Base-by-base conservation (phyloP, 1,139 yeast genomes). In the Magnusiomyces ingens region DNA sequence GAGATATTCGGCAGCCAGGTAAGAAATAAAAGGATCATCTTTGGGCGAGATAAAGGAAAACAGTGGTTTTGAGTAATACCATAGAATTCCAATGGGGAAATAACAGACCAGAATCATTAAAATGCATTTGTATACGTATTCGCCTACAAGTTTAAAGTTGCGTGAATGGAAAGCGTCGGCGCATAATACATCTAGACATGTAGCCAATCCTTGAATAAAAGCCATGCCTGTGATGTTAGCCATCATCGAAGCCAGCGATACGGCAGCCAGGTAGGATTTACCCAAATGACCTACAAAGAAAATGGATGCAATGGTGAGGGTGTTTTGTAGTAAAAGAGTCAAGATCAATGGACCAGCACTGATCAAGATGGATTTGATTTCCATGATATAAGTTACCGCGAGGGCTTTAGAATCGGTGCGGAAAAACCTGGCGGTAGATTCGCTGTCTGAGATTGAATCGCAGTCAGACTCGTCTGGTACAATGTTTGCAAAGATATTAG, bases 191-290 rank as follows among this genome's bases (percentile, higher is more conserved):
- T 88, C 96, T 52, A 88, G 73, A 32, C 93, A 81, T 0, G 95
- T 87, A 0, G 95, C 84, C 38, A 86, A 80, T 29, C 96, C 96
- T 68, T 86, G 95, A 66, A 87, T 85, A 12, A 87, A 73, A 0
- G 95, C 95, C 63, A 85, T 78, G 2, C 71, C 71, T 0, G 93
- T 82, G 50, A 88, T 86, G 41, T 91, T 85, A 1, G 93, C 82
- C 1, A 94, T 84, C 95, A 88, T 88, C 1, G 91, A 80, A 0
- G 90, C 95, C 61, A 88, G 73, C 1, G 95, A 85, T 2, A 87
- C 95, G 41, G 84, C 85, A 15, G 82, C 88, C 56, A 85, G 72
- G 65, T 84, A 88, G 37, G 77, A 75, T 51, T 84, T 80, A 10
- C 95, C 95, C 55, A 87, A 70, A 63, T 85, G 82, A 11, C 95